Conservation (phyloP, 441 rosid genomes). For the Gossypium gossypioides region DNA sequence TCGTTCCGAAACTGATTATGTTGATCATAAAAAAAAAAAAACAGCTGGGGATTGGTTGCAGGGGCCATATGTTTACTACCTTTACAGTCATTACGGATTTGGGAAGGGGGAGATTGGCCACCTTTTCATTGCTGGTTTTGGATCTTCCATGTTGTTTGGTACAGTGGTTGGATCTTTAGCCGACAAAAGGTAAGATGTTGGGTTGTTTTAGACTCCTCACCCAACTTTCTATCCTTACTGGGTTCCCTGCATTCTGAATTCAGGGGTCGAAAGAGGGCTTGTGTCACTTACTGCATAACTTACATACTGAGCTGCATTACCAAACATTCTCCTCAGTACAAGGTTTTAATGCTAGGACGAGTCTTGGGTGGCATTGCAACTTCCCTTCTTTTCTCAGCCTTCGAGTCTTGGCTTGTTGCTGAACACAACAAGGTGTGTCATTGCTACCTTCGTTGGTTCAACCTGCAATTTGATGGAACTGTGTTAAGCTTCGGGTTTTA, state of each 20-base stretch:
- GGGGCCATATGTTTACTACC: constrained; percentile 92
- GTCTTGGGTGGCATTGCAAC: constrained; percentile 93
- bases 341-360: constrained; percentile 80
- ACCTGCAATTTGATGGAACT: no score
- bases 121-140: constrained; percentile 94
- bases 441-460: not conserved
- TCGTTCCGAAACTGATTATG: no score
- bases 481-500: not conserved
- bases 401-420: constrained; percentile 97
- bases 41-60: constrained; percentile 97
- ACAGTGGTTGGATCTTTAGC: constrained; percentile 70
- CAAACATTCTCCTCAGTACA: constrained; percentile 88
- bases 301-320: constrained; percentile 50
- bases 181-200: constrained; percentile 57
- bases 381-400: constrained; percentile 82
- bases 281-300: no score
- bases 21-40: not conserved
- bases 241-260: not conserved
- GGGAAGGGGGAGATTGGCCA: constrained; percentile 87
- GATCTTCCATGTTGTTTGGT: constrained; percentile 98
- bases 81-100: constrained; percentile 70
- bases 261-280: constrained; percentile 65
- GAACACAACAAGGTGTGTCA: constrained; percentile 79
- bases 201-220: not conserved
- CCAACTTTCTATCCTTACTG: not conserved